A percentile compares a stretch with the other conserved stretches of the same genome.
Evolutionary conservation across 1,139 yeast genomes (phyloP).

Genomic region (Chernovozyma sophiae-reginae): DNA sequence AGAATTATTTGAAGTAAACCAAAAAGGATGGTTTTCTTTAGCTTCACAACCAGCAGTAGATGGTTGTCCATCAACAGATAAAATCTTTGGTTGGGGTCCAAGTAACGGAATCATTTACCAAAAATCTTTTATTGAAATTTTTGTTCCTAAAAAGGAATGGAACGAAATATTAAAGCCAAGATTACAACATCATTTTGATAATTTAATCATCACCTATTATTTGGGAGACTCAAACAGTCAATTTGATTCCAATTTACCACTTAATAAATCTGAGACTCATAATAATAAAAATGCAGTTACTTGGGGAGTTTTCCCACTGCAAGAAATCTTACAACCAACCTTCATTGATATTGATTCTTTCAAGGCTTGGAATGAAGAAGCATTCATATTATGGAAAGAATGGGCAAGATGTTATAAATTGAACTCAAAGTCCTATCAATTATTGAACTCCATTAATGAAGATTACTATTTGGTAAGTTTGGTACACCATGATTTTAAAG

Average conservation of each 20-base stretch:
- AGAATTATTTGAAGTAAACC: conserved; percentile 74
- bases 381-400: conserved; percentile 84
- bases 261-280: conserved; percentile 17
- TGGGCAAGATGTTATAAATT: conserved; percentile 82
- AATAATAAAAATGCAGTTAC: conserved; percentile 77
- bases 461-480: conserved; percentile 75
- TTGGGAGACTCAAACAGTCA: conserved; percentile 58
- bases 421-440: conserved; percentile 48
- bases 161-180: conserved; percentile 46
- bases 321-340: conserved; percentile 84
- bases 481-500: conserved; percentile 77
- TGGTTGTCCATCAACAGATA: conserved; percentile 71
- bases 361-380: conserved; percentile 92
- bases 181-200: conserved; percentile 41
- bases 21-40: conserved; percentile 74
- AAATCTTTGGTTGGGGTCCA: conserved; percentile 98
- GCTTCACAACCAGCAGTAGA: conserved; percentile 96
- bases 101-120: conserved; percentile 87
- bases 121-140: conserved; percentile 83
- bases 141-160: conserved; percentile 84
- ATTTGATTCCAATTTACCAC: conserved; percentile 58
- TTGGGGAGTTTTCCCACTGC: conserved; percentile 94
- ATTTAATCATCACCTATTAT: conserved; percentile 59
- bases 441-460: conserved; percentile 58
- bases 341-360: conserved; percentile 85